Percentiles rank a stretch among this genome's conserved stretches.
phyloP scores from a whole-genome alignment of 2,329 filamentous ascomycete species.

The Talaromyces sp. region DNA sequence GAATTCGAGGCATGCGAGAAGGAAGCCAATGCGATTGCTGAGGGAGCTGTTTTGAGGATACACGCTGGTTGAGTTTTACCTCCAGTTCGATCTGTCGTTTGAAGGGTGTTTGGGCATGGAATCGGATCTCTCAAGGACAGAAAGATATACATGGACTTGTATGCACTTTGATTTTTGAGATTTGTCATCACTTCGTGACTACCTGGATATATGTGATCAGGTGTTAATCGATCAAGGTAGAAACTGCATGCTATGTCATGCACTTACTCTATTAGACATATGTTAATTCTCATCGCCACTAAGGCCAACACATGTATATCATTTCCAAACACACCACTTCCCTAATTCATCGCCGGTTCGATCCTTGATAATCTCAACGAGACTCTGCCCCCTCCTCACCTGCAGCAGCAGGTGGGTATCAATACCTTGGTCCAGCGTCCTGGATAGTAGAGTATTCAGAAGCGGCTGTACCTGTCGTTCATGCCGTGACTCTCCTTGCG shows the following conservation, averaged over 20 bases:
- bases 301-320: no score
- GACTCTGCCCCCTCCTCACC: slow-evolving; percentile 20
- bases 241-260: background rate
- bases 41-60: slow-evolving; percentile 43
- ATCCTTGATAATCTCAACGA: slow-evolving; percentile 42
- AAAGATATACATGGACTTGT: background rate
- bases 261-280: background rate
- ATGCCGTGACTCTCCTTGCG: background rate
- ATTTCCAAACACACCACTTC: slow-evolving; percentile 37
- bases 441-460: slow-evolving; percentile 33
- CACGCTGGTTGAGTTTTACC: background rate
- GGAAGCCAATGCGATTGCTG: slow-evolving; percentile 42
- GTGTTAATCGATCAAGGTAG: background rate
- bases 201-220: background rate
- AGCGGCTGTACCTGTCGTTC: slow-evolving; percentile 17
- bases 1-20: slow-evolving; percentile 40
- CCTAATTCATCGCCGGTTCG: slow-evolving; percentile 34
- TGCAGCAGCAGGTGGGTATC: slow-evolving; percentile 41
- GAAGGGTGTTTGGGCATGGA: background rate
- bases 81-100: background rate
- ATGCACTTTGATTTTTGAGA: background rate
- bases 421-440: slow-evolving; percentile 38
- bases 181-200: background rate
- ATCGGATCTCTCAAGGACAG: background rate
- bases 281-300: no score